Conservation (phyloP, 768 basidiomycete species). For the Tricholoma matsutake region DNA sequence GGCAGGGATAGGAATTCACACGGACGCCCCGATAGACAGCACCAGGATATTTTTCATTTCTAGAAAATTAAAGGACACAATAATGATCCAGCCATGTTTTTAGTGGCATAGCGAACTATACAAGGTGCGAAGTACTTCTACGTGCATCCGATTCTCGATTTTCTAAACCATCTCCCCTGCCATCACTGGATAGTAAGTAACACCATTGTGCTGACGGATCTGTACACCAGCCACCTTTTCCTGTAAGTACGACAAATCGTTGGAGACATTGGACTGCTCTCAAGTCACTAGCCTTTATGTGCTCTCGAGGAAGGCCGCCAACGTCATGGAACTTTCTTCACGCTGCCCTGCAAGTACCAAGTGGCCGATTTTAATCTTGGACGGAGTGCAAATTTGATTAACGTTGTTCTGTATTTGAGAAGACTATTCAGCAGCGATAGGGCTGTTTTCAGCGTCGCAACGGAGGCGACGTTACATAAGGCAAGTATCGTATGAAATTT, state of each 20-base stretch:
- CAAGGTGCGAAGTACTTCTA: too few relatives aligned
- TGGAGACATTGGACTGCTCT: not conserved
- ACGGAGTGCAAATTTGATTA: too few relatives aligned
- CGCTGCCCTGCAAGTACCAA: too few relatives aligned
- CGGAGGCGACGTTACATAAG: not conserved
- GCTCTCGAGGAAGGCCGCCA: not conserved
- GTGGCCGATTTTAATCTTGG: not conserved
- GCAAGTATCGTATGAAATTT: not conserved
- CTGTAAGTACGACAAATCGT: not conserved
- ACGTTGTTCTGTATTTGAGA: too few relatives aligned
- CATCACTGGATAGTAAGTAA: not conserved
- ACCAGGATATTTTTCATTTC: too few relatives aligned
- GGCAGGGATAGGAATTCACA: too few relatives aligned
- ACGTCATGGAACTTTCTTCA: not conserved
- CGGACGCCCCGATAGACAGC: too few relatives aligned
- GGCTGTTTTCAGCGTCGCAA: too few relatives aligned
- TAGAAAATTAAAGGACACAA: too few relatives aligned
- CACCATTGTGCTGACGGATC: not conserved
- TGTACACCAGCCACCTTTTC: not conserved
- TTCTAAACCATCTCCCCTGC: not conserved
- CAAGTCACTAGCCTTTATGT: not conserved
- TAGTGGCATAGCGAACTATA: too few relatives aligned
- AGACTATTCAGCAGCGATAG: too few relatives aligned
- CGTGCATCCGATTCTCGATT: not conserved
- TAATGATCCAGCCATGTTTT: too few relatives aligned